Base-by-base conservation (phyloP, 371 early-diverging fungal species). In the Mucor irregularis region DNA sequence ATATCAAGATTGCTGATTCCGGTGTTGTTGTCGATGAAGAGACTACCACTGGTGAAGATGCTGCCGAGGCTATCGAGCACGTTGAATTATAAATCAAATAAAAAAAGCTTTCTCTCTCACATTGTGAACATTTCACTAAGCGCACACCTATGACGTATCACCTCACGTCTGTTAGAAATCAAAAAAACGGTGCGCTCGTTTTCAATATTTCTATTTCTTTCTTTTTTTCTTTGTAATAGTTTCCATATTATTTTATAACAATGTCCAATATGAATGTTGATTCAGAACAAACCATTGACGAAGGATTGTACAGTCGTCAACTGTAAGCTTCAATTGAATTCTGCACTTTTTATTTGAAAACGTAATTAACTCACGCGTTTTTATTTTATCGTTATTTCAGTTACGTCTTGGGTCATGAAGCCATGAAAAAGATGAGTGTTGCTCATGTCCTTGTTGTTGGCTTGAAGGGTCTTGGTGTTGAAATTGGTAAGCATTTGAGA, bases 371-470 rank as follows among this genome's bases (percentile, higher is more conserved):
- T 34, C 16, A 45, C 54, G 43, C 49, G 46, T 58, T 26, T 7
- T 26, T 28, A 35, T 48, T 10, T 10, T 13, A 14, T 13, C n/a
- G 10, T 34, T 10, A 5, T 34, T 42, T 42, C 52, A 98, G 98
- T 49, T 98, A 97, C 69, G 99, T 99, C 16, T 88, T 99, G 54
- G 99, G 99, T 25, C 95, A 95, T 71, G 99, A 99, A 56, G 99
- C 99, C 56, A 99, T 99, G 99, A 85, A 92, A 65, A 95, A 94
- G 77, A 99, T 99, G 99, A 88, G 94, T 70, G 73, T 77, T 44
- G 94, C 97, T 52, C 94, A 96, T 73, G 96, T 99, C 19, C 84
- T 99, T 33, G 89, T 99, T 49, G 82, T 99, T 34, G 99, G 99
- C 11, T 71, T 99, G 43, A 91, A 92, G 66, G 99, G 99, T 38